A percentile compares a stretch with the other conserved stretches of the same genome.
phyloP scores from a whole-genome alignment of 2,329 filamentous ascomycete genomes.

The Xylaria polymorpha region DNA sequence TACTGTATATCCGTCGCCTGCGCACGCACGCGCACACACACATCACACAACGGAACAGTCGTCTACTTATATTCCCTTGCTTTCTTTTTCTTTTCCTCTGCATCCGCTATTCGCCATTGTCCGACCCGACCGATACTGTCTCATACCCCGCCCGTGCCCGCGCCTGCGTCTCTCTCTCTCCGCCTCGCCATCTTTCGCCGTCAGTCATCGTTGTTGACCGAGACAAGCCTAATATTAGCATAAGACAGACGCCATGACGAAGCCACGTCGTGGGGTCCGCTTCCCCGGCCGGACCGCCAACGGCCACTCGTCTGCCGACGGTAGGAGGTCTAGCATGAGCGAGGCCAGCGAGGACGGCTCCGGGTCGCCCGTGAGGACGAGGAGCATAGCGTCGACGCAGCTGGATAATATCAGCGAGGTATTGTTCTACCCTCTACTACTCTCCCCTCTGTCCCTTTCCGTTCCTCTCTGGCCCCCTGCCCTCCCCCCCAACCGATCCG shows the following conservation, averaged over 20 bases:
- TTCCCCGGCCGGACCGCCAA: conserved; percentile 64
- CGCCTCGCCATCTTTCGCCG: background rate
- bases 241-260: conserved; percentile 46
- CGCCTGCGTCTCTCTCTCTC: background rate
- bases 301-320: conserved; percentile 58
- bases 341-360: conserved; percentile 73
- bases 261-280: conserved; percentile 63
- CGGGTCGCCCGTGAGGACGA: conserved; percentile 49
- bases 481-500: background rate
- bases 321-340: conserved; percentile 76
- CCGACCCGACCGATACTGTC: background rate
- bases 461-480: conserved; percentile 42
- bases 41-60: background rate
- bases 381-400: conserved; percentile 43
- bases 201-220: background rate
- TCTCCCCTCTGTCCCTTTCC: background rate
- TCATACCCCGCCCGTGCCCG: conserved; percentile 3
- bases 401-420: conserved; percentile 56
- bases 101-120: background rate
- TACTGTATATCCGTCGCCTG: background rate
- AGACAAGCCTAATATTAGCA: background rate
- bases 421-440: conserved; percentile 44
- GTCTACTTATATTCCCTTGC: too few relatives aligned
- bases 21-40: background rate
- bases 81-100: too few relatives aligned